Percentiles rank a stretch among this genome's conserved stretches.
phyloP scores from a whole-genome alignment of 352 stramenopile species.

The Phytopythium helicoides region DNA sequence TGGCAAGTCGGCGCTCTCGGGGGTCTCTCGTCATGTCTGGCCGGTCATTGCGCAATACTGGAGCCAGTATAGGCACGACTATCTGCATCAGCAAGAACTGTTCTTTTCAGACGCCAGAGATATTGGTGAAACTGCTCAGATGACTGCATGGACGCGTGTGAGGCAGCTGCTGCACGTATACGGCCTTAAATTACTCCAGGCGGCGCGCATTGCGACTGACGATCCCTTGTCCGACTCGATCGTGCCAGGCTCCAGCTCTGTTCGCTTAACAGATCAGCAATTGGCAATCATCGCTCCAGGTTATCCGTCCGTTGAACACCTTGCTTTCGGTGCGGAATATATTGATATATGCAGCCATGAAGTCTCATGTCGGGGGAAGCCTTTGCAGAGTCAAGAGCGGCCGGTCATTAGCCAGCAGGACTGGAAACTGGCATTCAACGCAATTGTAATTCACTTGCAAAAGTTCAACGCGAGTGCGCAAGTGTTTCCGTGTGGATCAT shows the following conservation, averaged over 20 bases:
- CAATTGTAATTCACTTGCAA: slow-evolving; percentile 58
- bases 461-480: slow-evolving; percentile 50
- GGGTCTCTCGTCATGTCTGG: slow-evolving; percentile 62
- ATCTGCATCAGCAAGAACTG: slow-evolving; percentile 62
- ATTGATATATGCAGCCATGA: background rate
- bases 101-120: slow-evolving; percentile 38
- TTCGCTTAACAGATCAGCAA: slow-evolving; percentile 21
- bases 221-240: slow-evolving; percentile 1
- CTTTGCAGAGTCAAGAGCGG: slow-evolving; percentile 10
- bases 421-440: slow-evolving; percentile 64
- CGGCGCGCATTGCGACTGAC: slow-evolving; percentile 25
- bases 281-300: slow-evolving; percentile 17
- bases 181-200: slow-evolving; percentile 42
- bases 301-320: slow-evolving; percentile 17
- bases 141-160: slow-evolving; percentile 30
- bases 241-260: slow-evolving; percentile 3
- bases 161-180: slow-evolving; percentile 47
- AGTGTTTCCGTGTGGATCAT: slow-evolving; percentile 68
- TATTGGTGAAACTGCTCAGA: background rate
- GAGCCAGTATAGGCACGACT: slow-evolving; percentile 55
- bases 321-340: slow-evolving; percentile 41
- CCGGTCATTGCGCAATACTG: slow-evolving; percentile 54
- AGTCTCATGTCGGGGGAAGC: background rate
- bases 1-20: slow-evolving; percentile 26
- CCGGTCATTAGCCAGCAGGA: slow-evolving; percentile 52